phyloP scores from a whole-genome alignment of 345 rosid genomes.

The Eucalyptus erythrocorys region DNA sequence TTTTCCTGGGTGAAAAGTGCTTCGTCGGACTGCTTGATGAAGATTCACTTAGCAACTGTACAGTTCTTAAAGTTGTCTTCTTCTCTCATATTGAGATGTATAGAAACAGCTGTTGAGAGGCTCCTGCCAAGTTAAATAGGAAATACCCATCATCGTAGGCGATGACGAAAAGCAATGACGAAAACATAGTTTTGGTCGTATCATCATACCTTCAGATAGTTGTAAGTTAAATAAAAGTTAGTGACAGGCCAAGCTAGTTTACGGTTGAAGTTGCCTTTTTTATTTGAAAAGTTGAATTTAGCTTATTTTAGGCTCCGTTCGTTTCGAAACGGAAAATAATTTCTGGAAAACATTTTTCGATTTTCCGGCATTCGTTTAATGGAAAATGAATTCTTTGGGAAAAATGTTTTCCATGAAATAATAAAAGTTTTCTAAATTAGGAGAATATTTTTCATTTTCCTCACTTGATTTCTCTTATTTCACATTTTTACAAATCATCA shows the following conservation, averaged over 20 bases:
- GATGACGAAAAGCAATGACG: not conserved
- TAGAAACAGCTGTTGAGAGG: not conserved
- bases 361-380: no score
- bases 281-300: not conserved
- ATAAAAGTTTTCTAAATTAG: no score
- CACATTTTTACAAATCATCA: no score
- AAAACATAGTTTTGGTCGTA: not conserved
- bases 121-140: not conserved
- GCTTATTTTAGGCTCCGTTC: no score
- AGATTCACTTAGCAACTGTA: not conserved
- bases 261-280: not conserved
- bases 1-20: not conserved
- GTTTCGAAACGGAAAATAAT: no score
- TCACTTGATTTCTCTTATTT: no score
- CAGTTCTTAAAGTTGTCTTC: not conserved
- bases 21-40: not conserved
- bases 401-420: no score
- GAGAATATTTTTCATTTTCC: no score
- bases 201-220: not conserved
- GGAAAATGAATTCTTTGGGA: no score
- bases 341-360: no score
- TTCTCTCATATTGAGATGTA: not conserved
- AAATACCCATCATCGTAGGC: not conserved
- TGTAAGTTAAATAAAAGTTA: not conserved
- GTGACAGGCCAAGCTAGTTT: not conserved